Base-by-base conservation (phyloP, 2,329 filamentous ascomycete genomes). In the Didymella sp. region DNA sequence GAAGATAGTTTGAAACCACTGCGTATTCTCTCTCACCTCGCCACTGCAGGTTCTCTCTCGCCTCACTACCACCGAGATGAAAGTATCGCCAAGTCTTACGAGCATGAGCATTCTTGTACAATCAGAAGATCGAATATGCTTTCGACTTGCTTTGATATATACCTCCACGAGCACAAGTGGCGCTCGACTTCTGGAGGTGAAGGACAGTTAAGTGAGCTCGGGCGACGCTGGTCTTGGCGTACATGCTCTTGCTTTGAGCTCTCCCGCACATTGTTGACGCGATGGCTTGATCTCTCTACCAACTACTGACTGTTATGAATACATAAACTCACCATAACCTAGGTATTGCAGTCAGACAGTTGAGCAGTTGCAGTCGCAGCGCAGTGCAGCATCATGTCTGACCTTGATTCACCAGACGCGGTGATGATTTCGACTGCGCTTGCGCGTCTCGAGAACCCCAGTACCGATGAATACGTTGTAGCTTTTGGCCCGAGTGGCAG, bases 381-480 rank as follows among this genome's bases (percentile, higher is more conserved):
- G 9, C 15, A 25, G 22, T 15, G 17, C n/a, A 17, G n/a, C 25
- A 22, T 8, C 17, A 57, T 57, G 48, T 19, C 37, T 25, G 13
- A 43, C 24, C 6, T 25, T 1, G n/a, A 40, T 31, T 12, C 30
- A 11, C 28, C 47, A 47, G 42, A 51, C 11, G 30, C n/a, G 12
- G 19, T 19, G 12, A 37, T 30, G 11, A 43, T 61, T 5, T 42
- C 61, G 13, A 42, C 37, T n/a, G 58, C 51, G 5, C 61, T 70
- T 4, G 27, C 41, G 30, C 53, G 25, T 5, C 62, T 70, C 6
- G 58, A 69, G 17, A 53, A 51, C 2, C 61, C 67, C 21, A 35
- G 41, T n/a, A 25, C 52, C 6, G 63, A 73, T 19, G 21, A 67
- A 12, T 74, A 75, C 30, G 61, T 71, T 27, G 50, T 70, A 40